Base-by-base conservation (phyloP, 1,139 yeast genomes). In the Yamadazyma atmosphaerica region DNA sequence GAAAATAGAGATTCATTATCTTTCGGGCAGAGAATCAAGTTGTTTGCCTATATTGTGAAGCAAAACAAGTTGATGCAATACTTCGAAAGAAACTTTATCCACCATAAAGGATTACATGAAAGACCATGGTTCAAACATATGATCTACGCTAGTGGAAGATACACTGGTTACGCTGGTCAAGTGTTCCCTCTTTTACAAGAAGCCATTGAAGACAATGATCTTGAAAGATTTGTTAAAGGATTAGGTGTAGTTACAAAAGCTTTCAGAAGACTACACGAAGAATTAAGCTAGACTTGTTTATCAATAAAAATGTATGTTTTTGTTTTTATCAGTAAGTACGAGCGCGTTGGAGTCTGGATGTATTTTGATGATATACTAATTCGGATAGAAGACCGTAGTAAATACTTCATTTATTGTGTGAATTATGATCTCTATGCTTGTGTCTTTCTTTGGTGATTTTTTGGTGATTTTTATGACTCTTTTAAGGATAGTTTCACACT, bases 51-150 rank as follows among this genome's bases (percentile, higher is more conserved):
- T 35, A 64, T 68, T 40, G 49, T 45, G 52, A 63, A 43, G 37
- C 72, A 66, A 45, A 79, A 79, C 55, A 61, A 60, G 47, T 59
- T 67, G 37, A 51, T 73, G 39, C 76, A 73, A 50, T 75, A 68
- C 55, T 74, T 79, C 46, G 96, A 89, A 58, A 74, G 92, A 52
- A 65, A 71, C 45, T 86, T 88, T 61, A 60, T 86, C 39, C 68
- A 77, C 54, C 66, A 72, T 22, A 64, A 74, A 3, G 96, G 96
- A 3, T 74, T 88, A 38, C 61, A 70, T 46, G 69, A 68, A 26
- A 75, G 96, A 54, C 67, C 75, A n/a, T 88, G 96, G 95, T 89
- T 83, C 66, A 86, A 83, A 63, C 96, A 89, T 61, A 74, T 86
- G 45, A 79, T 86, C 3, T 87, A 75, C 59, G 95, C 95, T 2